A percentile compares a stretch with the other conserved stretches of the same genome.
These are phyloP conservation scores for Sphaerobolus stellatus DNA, from an alignment of 1,284 basidiomycete species.

Conservation along the genomic window DNA sequence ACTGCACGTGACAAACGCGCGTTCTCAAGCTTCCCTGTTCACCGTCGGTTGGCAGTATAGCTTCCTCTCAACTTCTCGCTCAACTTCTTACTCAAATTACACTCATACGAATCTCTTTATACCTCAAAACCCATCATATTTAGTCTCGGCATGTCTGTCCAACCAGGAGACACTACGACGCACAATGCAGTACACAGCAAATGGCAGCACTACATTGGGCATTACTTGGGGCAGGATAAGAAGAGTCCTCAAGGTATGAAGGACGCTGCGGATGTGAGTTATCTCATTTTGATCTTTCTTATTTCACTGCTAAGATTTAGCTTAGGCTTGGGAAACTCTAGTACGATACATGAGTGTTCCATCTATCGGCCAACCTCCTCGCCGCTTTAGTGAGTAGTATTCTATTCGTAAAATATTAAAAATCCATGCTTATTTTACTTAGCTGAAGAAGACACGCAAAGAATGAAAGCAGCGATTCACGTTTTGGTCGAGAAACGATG, in stretches of 20 bases:
- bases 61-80: too few species aligned
- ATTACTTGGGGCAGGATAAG: constrained; percentile 3
- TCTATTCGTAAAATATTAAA: neutral
- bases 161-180: neutral
- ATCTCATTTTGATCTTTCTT: constrained; percentile 4
- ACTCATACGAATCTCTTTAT: too few species aligned
- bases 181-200: constrained; percentile 4
- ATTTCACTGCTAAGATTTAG: constrained; percentile 9
- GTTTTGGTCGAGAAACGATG: constrained; percentile 44
- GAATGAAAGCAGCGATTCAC: constrained; percentile 6
- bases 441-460: constrained; percentile 13
- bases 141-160: too few species aligned
- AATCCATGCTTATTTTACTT: constrained; percentile 12
- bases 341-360: constrained; percentile 57
- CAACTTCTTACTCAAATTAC: too few species aligned
- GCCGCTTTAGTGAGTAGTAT: constrained; percentile 36
- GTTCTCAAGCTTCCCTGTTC: too few species aligned
- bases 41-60: too few species aligned
- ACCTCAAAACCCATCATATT: too few species aligned
- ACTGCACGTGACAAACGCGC: too few species aligned
- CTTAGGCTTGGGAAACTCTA: constrained; percentile 63
- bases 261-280: neutral
- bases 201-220: constrained; percentile 6
- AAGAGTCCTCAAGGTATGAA: neutral
- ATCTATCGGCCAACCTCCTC: constrained; percentile 43